Base-by-base conservation (phyloP, 306 rosid genomes). In the Casuarina cunninghamiana region DNA sequence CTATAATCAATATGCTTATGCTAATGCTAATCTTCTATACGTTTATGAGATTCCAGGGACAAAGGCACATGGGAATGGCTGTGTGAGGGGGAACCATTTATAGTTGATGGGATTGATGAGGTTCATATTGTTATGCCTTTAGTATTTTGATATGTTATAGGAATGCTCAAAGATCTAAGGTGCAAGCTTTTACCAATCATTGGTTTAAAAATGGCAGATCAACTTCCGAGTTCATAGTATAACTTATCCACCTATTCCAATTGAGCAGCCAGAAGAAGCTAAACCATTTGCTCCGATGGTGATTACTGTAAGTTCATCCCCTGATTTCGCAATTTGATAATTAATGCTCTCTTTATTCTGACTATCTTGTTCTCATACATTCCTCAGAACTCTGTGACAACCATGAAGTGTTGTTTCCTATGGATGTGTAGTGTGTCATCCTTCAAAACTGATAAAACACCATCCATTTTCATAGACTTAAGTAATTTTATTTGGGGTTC, bases 201-300 rank as follows among this genome's bases (percentile, higher is more conserved):
- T 78, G 73, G 75, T 63, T 76, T 53, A 50, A 26, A 75, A 75
- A 45, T 83, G 73, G 81, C 89, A 86, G 96, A 79, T 90, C 80
- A 87, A 79, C 70, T 90, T 88, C 60, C 89, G 66, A 81, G 90
- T 91, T 81, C 84, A 74, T 55, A 88, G 79, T 75, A 81, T 91
- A 79, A 85, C 72, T 76, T 91, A 88, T 78, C 98, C 97, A 17
- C 81, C 90, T 32, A 80, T 88, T 76, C 97, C 93, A 55, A 75
- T 86, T 68, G 93, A 88, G 76, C 93, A 84, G 77, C 92, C 91
- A 63, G 71, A 87, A 79, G 91, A 91, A 8, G 85, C 87, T 65
- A 90, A 88, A 81, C 89, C 97, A 50, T 93, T 91, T 86, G 89
- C 98, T 21, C 94, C 93, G 37, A 91, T 91, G 94, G 50, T 85